Conservation (phyloP, 2,329 filamentous ascomycete genomes). For the Huntiella abstrusa region DNA sequence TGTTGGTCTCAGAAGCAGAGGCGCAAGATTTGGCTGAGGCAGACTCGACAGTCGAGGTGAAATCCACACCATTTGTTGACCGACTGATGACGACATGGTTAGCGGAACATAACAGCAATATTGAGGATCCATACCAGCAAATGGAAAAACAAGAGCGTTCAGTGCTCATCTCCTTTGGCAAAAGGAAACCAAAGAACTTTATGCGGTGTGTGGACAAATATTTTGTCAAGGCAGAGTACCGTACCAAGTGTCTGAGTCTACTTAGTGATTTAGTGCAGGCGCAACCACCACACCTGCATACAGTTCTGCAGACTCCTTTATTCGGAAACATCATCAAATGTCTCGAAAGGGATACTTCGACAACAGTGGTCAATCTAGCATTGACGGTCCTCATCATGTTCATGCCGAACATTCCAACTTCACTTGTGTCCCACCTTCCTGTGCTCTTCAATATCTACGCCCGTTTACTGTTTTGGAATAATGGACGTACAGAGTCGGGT, state of each 20-base stretch:
- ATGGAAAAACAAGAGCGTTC: slow-evolving; percentile 32
- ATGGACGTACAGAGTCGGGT: slow-evolving; percentile 26
- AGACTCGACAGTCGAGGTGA: slow-evolving; percentile 19
- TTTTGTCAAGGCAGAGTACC: slow-evolving; percentile 43
- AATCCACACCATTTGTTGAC: slow-evolving; percentile 32
- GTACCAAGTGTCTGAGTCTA: slow-evolving; percentile 45
- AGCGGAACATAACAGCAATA: slow-evolving; percentile 21
- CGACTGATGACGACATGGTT: slow-evolving; percentile 40
- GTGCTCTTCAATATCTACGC: slow-evolving; percentile 68
- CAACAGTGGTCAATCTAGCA: slow-evolving; percentile 55
- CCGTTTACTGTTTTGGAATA: slow-evolving; percentile 61
- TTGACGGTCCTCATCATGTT: slow-evolving; percentile 65
- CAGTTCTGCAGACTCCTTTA: slow-evolving; percentile 51
- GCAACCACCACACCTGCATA: slow-evolving; percentile 62
- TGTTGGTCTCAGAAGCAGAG: slow-evolving; percentile 44
- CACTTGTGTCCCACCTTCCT: slow-evolving; percentile 48
- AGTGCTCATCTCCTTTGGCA: slow-evolving; percentile 41
- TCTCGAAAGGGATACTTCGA: slow-evolving; percentile 59
- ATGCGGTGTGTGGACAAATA: slow-evolving; percentile 46
- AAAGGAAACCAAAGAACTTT: slow-evolving; percentile 49
- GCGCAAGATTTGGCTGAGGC: slow-evolving; percentile 26
- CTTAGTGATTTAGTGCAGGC: slow-evolving; percentile 55
- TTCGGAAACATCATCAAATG: slow-evolving; percentile 55
- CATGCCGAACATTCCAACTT: slow-evolving; percentile 59
- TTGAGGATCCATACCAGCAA: slow-evolving; percentile 13